Evolutionary conservation across 192 early-diverging fungal genomes (phyloP), one percentile per base, ranked within the genome.

Genomic region (Coemansia biformis): DNA sequence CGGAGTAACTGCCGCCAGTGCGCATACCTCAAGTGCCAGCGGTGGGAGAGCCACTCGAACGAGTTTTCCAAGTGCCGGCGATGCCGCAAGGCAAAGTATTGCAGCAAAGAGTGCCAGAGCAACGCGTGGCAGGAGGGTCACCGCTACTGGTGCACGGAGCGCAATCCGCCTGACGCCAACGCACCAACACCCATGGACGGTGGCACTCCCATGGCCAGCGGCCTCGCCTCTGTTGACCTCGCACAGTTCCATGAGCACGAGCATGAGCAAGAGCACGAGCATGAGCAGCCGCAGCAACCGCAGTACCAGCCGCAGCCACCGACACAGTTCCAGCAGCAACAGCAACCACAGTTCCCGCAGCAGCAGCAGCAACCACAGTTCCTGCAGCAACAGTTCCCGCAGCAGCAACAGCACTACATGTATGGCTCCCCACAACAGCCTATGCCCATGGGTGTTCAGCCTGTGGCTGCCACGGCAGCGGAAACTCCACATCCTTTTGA

Each of bases 81-180:
- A 40, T 93, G 91, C 65, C 79, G 88, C 46, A 86, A 87, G 45
- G 88, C 88, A 42, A 89, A 86, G 38, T 93, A 93, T 59, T 93
- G 91, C 60, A 83, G 83, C 49, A 86, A 86, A 53, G 51, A 65
- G 23, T 89, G 87, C 38, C 85, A 87, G 51, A 81, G 79, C 44
- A 79, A 77, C 38, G 84, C 87, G 5, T 89, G 87, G 87, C 80
- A 76, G 17, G 83, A 85, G 41, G 85, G 87, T 6, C 87, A 89
- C 56, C 74, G 85, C 33, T 80, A 82, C 80, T 89, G 87, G 87
- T 89, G 87, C 56, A 77, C 80, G 6, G 85, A 87, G 44, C 55
- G 58, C 49, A 69, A 51, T 24, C 59, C 55, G 21, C 43, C 54
- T 5, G 48, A 36, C 38, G 39, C 43, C 9, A 44, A 19, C 18